Base-by-base conservation (phyloP, 148 eudicot species). In the Heliamphora exappendiculata region DNA sequence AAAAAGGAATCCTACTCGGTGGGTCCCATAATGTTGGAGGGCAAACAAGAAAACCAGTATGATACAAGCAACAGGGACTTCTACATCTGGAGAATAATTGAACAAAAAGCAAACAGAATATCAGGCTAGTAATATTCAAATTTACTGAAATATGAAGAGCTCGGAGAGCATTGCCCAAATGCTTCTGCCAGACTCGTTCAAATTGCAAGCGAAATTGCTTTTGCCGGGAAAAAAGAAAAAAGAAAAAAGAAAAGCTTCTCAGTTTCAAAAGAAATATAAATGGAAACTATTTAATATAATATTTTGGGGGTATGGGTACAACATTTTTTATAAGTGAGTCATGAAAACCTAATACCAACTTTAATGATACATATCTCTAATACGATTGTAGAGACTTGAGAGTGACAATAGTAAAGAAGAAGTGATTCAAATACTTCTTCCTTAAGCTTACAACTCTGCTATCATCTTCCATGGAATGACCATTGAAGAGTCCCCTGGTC, bases 21-120 rank as follows among this genome's bases (percentile, higher is more conserved):
- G 92, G 28, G 98, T 95, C 78, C 98, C 98, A 65, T 87, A 92
- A 74, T 95, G 97, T 72, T 95, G 98, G 73, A 95, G 89, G 7
- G 87, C 85, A 49, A 95, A 95, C 71, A 95, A 77, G 79, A 92
- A 88, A 39, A 94, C 82, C 78, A 95, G 90, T 78, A 95, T 91
- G 57, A 85, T 67, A 72, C 98, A 95, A 29, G 96, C 90, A 74
- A 87, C 88, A 47, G 98, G 98, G 47, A 92, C 82, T 89, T 91
- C 91, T 42, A 95, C 91, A 89, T 95, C 98, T 95, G 92, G 85
- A 82, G 20, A 71, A 80, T 22, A 54, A 47, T 7, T 44, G 55
- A 63, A 19, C 33, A 51, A 63, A 29, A 57, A 37, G 39, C 19
- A 49, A 74, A 49, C 51, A 45, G 24, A 63, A 68, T 29, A 67